Conservation (phyloP, 306 rosid species). For the Pachyrhizus erosus region DNA sequence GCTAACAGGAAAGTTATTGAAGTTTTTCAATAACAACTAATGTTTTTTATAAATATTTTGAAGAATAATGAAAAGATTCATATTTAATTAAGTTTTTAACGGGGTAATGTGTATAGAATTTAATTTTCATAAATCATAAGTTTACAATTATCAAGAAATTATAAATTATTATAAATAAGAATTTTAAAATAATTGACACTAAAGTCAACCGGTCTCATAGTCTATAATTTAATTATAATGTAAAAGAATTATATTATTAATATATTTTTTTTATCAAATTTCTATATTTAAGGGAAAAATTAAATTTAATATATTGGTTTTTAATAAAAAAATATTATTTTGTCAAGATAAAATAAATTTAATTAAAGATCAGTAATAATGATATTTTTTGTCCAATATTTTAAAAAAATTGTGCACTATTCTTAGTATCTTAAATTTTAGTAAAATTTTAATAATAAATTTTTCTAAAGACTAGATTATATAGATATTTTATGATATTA, state of each 20-base stretch:
- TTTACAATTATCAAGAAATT: background rate
- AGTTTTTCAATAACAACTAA: background rate
- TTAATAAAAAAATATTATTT: too few species aligned
- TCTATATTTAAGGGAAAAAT: background rate
- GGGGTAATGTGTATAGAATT: background rate
- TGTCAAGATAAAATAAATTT: too few species aligned
- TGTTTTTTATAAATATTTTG: background rate
- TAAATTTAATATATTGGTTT: too few species aligned
- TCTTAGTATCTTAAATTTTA: too few species aligned
- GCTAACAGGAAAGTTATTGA: background rate
- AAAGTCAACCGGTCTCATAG: background rate
- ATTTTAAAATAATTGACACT: background rate
- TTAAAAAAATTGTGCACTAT: too few species aligned
- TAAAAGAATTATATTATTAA: too few species aligned
- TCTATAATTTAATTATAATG: too few species aligned
- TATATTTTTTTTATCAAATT: background rate
- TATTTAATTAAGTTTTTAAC: background rate
- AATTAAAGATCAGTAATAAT: too few species aligned
- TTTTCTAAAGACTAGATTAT: too few species aligned
- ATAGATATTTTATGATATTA: too few species aligned
- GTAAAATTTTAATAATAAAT: too few species aligned
- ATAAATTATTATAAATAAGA: background rate
- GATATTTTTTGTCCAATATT: too few species aligned
- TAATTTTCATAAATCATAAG: background rate
- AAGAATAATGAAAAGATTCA: background rate